These are phyloP conservation scores for Alternaria gaisen DNA, from an alignment of 2,329 filamentous ascomycete species.

Conservation along the genomic window DNA sequence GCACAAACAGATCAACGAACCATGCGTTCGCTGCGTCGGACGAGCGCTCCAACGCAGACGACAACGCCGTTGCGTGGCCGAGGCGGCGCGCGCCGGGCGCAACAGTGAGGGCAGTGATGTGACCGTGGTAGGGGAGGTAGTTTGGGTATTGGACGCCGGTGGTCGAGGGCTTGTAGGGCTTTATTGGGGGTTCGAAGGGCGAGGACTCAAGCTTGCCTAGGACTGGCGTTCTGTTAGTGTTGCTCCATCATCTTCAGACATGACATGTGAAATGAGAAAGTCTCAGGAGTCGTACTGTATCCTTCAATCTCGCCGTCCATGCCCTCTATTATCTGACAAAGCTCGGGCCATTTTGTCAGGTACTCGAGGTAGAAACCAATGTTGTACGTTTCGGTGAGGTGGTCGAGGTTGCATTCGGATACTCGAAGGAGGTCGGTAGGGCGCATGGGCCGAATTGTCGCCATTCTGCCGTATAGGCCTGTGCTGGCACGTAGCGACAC, in stretches of 20 bases:
- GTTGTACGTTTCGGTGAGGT: conserved; percentile 97
- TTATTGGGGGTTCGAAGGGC: conserved; percentile 75
- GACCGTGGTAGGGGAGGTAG: conserved; percentile 99
- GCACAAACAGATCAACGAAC: conserved; percentile 96
- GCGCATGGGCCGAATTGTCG: conserved; percentile 81
- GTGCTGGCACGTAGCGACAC: background rate
- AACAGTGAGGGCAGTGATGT: conserved; percentile 95
- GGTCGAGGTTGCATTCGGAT: conserved; percentile 94
- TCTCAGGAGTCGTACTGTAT: conserved; percentile 71
- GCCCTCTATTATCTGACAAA: conserved; percentile 93
- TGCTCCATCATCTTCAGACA: background rate
- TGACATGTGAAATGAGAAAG: too few relatives aligned
- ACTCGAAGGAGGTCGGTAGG: conserved; percentile 79
- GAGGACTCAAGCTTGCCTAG: conserved; percentile 94
- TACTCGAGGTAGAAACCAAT: conserved; percentile 96
- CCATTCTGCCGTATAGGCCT: conserved; percentile 63
- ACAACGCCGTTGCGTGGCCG: conserved; percentile 85
- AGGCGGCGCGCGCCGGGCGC: conserved; percentile 84
- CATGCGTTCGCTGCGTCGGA: conserved; percentile 85
- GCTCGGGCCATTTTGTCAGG: conserved; percentile 91
- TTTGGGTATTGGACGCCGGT: conserved; percentile 59
- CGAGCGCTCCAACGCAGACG: conserved; percentile 79
- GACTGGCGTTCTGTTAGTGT: conserved; percentile 62
- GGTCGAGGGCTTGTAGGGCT: conserved; percentile 70
- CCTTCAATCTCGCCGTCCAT: conserved; percentile 87